phyloP scores from a whole-genome alignment of 441 rosid genomes.

The Sinapis alba region DNA sequence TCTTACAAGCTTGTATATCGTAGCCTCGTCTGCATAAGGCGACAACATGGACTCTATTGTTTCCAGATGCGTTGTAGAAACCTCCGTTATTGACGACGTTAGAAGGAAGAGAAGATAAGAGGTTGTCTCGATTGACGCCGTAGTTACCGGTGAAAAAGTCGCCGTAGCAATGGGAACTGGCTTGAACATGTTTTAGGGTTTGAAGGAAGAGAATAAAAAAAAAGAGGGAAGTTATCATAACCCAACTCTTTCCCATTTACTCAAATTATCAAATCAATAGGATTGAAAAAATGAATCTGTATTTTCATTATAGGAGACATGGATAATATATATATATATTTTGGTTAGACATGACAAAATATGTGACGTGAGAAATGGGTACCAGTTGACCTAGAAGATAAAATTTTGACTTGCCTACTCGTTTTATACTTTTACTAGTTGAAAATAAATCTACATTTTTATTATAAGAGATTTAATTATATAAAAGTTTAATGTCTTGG shows the following conservation, averaged over 20 bases:
- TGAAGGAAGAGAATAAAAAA: not conserved
- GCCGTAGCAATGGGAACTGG: conserved; percentile 1
- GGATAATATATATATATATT: not conserved
- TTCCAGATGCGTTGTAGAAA: conserved; percentile 28
- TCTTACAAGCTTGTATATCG: conserved; percentile 10
- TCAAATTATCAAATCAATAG: not conserved
- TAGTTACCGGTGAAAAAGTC: not conserved
- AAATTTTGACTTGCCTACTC: not conserved
- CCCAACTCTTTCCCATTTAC: not conserved
- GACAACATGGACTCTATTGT: conserved; percentile 33
- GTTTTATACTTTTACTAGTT: not conserved
- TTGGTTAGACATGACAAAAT: not conserved
- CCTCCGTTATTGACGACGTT: conserved; percentile 24
- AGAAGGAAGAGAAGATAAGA: conserved; percentile 33
- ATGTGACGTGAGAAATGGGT: conserved; percentile 3
- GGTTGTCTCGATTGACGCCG: conserved; percentile 6
- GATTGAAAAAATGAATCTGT: not conserved
- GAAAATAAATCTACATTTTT: not conserved
- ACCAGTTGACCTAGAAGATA: not conserved
- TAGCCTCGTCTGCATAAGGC: conserved; percentile 33
- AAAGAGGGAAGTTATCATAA: not conserved
- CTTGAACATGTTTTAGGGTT: conserved; percentile 4
- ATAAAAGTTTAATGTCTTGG: not conserved
- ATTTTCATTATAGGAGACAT: not conserved
- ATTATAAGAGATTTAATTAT: not conserved